These are phyloP conservation scores for Camellia sinensis DNA, from an alignment of 148 eudicot species.

Conservation along the genomic window DNA sequence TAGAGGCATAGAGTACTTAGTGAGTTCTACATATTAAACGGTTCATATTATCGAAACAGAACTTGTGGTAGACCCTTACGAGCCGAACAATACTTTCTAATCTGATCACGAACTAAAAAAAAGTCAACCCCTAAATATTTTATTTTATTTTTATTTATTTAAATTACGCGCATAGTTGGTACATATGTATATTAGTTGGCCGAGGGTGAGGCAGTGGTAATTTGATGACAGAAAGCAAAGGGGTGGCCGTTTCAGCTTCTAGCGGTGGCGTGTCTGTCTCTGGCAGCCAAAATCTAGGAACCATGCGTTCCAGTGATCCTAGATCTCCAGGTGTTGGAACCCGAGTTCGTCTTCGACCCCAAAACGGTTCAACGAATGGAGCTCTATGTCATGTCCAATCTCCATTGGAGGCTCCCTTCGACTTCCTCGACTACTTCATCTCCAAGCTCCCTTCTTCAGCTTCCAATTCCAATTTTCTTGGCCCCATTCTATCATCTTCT, in stretches of 20 bases:
- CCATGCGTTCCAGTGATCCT: constrained; percentile 22
- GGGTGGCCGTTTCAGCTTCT: constrained; percentile 37
- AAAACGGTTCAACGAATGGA: constrained; percentile 35
- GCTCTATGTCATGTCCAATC: constrained; percentile 24
- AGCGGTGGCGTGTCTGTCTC: constrained; percentile 32
- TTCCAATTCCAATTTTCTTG: neutral
- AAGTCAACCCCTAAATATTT: too few relatives aligned
- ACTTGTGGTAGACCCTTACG: too few relatives aligned
- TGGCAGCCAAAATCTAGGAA: constrained; percentile 42
- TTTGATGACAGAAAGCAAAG: constrained; percentile 6
- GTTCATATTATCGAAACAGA: too few relatives aligned
- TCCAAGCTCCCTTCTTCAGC: constrained; percentile 19
- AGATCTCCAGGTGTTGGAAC: constrained; percentile 27
- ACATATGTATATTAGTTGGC: too few relatives aligned
- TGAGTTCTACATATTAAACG: too few relatives aligned
- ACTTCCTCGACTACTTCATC: constrained; percentile 29
- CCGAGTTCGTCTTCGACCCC: constrained; percentile 26
- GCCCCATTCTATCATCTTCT: neutral
- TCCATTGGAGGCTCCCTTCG: constrained; percentile 36
- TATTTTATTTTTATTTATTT: too few relatives aligned
- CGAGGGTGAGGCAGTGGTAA: too few relatives aligned
- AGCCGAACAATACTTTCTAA: too few relatives aligned
- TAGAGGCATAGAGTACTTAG: too few relatives aligned
- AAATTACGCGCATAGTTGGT: too few relatives aligned
- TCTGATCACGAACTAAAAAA: too few relatives aligned